These are phyloP conservation scores for Daldinia loculata DNA, from an alignment of 495 filamentous ascomycete species.

Conservation along the genomic window DNA sequence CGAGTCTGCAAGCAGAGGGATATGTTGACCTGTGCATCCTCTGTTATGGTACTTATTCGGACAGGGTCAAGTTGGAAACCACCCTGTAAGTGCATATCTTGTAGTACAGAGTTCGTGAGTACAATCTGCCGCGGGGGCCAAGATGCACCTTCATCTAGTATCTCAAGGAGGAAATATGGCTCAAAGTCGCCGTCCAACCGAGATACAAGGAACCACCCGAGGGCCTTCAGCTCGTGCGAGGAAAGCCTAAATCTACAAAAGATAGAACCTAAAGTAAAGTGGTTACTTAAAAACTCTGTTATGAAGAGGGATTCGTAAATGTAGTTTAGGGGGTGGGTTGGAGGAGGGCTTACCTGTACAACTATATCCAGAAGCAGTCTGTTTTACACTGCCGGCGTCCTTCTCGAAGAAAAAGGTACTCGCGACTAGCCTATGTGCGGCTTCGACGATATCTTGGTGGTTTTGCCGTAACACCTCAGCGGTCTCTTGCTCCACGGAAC, in stretches of 20 bases:
- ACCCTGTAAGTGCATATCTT: slow-evolving; percentile 46
- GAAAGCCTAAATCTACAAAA: slow-evolving; percentile 47
- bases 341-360: slow-evolving; percentile 43
- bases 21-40: slow-evolving; percentile 39
- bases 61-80: slow-evolving; percentile 41
- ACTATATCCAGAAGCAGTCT: slow-evolving; percentile 33
- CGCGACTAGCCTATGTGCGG: slow-evolving; percentile 50
- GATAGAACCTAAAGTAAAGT: slow-evolving; percentile 39
- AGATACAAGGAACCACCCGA: slow-evolving; percentile 44
- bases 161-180: slow-evolving; percentile 48
- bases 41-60: slow-evolving; percentile 33
- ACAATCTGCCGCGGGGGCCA: slow-evolving; percentile 38
- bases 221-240: slow-evolving; percentile 40
- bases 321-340: background rate
- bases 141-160: slow-evolving; percentile 28
- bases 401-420: slow-evolving; percentile 54
- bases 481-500: slow-evolving; percentile 29
- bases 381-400: slow-evolving; percentile 39
- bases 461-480: slow-evolving; percentile 34
- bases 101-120: slow-evolving; percentile 37
- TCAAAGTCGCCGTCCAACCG: slow-evolving; percentile 46
- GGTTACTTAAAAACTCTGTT: background rate
- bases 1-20: slow-evolving; percentile 44
- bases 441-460: slow-evolving; percentile 40
- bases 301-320: background rate